Evolutionary conservation across 2,329 filamentous ascomycete species (phyloP), one percentile per base, ranked within the genome.

Genomic region (Fusarium albidum): DNA sequence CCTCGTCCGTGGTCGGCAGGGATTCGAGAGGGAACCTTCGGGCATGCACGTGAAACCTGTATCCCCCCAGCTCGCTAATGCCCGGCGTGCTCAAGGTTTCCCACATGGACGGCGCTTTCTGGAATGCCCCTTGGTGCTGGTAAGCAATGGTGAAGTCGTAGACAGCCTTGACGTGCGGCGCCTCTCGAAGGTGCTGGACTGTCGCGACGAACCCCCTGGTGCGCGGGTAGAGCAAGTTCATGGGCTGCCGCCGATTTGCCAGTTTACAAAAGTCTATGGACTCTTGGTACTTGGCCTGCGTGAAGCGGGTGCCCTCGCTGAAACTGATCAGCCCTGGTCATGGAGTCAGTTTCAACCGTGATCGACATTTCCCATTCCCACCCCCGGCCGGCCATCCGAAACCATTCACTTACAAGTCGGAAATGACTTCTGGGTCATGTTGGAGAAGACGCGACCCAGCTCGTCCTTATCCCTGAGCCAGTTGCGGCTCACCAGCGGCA

Each of bases 301-400:
- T 86, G 67, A 79, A 86, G 55, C 84, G 78, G 9, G 83, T 86
- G n/a, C 80, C 81, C 73, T 88, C 85, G 64, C 82, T 85, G 75
- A 84, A 87, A 63, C 82, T 83, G 61, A 88, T 79, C 61, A 87
- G 80, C 85, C 83, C 83, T 86, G 59, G 9, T 39, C 38, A 33
- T 37, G 18, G 26, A 29, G 57, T 49, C 26, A 57, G 56, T 53
- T 28, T 38, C 39, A 55, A 44, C 27, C 44, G 33, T 25, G 29
- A 35, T 33, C 31, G 15, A n/a, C 39, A 43, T 58, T 25, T 15
- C 17, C 38, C 39, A 43, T 58, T 25, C 18, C 17, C 38, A 28
- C 29, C 5, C 37, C 17, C 7, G 8, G 21, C 5, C 26, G 21
- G n/a, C 26, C 17, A 26, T 8, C 27, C 33, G 27, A 39, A 18